Conservation (phyloP, 306 rosid genomes). For the Sicyos edulis region DNA sequence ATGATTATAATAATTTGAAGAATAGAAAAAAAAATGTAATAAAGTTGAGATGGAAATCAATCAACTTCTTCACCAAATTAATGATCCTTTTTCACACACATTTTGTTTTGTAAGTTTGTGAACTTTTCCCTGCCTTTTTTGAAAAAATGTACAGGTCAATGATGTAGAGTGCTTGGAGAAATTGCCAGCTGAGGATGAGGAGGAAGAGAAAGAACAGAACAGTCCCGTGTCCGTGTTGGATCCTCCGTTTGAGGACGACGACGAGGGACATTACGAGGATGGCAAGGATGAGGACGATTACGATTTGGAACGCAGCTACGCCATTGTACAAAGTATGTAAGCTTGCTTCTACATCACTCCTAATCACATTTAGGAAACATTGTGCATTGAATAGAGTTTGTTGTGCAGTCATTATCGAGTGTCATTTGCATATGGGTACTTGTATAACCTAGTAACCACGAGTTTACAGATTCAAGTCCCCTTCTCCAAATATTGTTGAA, state of each 20-base stretch:
- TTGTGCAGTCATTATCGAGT: not conserved
- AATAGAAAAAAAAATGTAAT: constrained; percentile 13
- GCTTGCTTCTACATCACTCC: not conserved
- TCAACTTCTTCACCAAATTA: not conserved
- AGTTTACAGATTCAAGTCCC: no score
- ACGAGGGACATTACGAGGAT: constrained; percentile 39
- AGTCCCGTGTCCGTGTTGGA: constrained; percentile 94
- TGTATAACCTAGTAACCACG: no score
- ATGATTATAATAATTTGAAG: not conserved
- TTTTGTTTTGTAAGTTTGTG: constrained; percentile 4
- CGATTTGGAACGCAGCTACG: constrained; percentile 75
- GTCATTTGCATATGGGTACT: no score
- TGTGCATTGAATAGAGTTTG: constrained; percentile 31
- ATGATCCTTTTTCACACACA: not conserved
- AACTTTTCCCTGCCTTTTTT: not conserved
- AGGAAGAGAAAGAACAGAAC: constrained; percentile 83
- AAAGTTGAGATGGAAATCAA: constrained; percentile 28
- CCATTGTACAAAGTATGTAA: constrained; percentile 76
- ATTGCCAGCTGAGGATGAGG: constrained; percentile 41
- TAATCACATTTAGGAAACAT: not conserved
- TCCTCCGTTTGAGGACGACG: constrained; percentile 77
- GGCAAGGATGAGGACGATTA: constrained; percentile 37
- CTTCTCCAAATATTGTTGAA: no score
- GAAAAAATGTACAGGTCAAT: constrained; percentile 32
- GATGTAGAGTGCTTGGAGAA: constrained; percentile 35